Base-by-base conservation (phyloP, 139 green algal species). In the Marvania coccoides region DNA sequence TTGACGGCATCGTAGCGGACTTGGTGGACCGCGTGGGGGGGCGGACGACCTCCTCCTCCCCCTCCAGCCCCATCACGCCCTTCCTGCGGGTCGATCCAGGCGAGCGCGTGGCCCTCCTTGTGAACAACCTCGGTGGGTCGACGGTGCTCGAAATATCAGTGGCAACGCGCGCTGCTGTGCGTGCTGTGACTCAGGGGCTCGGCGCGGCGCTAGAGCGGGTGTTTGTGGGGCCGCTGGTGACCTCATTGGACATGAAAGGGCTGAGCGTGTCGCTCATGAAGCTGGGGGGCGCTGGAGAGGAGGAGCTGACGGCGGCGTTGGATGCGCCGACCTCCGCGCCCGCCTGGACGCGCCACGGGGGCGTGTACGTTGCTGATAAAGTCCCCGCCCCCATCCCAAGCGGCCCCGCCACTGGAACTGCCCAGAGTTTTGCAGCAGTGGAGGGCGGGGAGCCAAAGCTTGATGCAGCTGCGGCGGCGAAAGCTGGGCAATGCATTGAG, bases 161-260 rank as follows among this genome's bases (percentile, higher is more conserved):
- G 2, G 76, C 80, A 5, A 68, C 81, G 1, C 48, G 30, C 0
- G 58, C 66, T 1, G 80, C 84, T 1, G 47, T 85, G 24, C 31
- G 45, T 0, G 48, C 58, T 2, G 58, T 77, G 15, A 30, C 31
- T 26, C 58, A 68, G 5, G 39, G 31, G 19, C 38, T 75, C n/a
- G 34, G 45, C 40, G 47, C 28, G 23, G 37, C 4, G 1, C 72
- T 90, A 31, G 72, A 74, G 55, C 68, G 83, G 7, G 36, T 87
- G 28, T 81, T 59, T n/a, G 70, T 78, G 3, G 90, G 90, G 5
- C 62, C 70, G 24, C 92, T 85, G 75, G 82, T 93, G 74, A 95
- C 85, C 15, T 83, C 77, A 34, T 75, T 94, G 12, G 84, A 92
- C 73, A 95, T 95, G 88, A 79, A 14, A 77, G 90, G 57, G 14